These are phyloP conservation scores for Cyphellophora europaea DNA, from an alignment of 2,329 filamentous ascomycete genomes.

Conservation along the genomic window DNA sequence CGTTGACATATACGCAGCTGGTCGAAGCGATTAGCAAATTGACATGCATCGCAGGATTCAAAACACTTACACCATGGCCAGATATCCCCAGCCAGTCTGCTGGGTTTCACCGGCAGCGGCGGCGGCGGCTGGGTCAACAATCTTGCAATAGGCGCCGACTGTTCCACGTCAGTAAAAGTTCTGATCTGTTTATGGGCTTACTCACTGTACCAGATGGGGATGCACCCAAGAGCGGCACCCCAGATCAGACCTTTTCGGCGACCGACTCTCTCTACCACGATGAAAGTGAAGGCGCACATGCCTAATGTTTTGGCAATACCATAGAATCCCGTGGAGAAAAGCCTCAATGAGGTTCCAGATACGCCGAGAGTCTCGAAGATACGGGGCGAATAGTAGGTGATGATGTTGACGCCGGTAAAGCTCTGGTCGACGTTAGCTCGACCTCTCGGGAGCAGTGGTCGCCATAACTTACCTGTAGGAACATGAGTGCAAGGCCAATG, in stretches of 20 bases:
- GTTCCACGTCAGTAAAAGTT: too few species aligned
- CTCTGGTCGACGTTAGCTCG: too few species aligned
- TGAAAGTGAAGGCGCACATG: conserved; percentile 54
- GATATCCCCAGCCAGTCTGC: conserved; percentile 50
- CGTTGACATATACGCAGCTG: not conserved
- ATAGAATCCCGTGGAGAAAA: conserved; percentile 66
- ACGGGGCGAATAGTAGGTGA: conserved; percentile 60
- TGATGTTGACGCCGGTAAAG: conserved; percentile 45
- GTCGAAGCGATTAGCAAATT: not conserved
- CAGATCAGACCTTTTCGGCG: conserved; percentile 53
- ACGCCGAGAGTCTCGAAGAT: conserved; percentile 60
- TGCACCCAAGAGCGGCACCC: conserved; percentile 53
- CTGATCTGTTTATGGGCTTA: too few species aligned
- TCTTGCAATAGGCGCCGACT: conserved; percentile 59
- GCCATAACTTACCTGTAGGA: too few species aligned
- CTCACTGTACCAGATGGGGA: conserved; percentile 59
- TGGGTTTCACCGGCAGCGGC: conserved; percentile 42
- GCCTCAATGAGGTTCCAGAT: conserved; percentile 43
- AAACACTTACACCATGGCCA: conserved; percentile 56
- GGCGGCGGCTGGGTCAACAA: conserved; percentile 44
- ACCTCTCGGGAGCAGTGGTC: too few species aligned
- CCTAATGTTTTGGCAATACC: conserved; percentile 59
- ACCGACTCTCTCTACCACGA: conserved; percentile 59
- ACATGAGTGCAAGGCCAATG: conserved; percentile 43
- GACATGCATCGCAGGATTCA: conserved; percentile 40